Conservation (phyloP, 2,329 filamentous ascomycete genomes). For the Blastomyces gilchristii region DNA sequence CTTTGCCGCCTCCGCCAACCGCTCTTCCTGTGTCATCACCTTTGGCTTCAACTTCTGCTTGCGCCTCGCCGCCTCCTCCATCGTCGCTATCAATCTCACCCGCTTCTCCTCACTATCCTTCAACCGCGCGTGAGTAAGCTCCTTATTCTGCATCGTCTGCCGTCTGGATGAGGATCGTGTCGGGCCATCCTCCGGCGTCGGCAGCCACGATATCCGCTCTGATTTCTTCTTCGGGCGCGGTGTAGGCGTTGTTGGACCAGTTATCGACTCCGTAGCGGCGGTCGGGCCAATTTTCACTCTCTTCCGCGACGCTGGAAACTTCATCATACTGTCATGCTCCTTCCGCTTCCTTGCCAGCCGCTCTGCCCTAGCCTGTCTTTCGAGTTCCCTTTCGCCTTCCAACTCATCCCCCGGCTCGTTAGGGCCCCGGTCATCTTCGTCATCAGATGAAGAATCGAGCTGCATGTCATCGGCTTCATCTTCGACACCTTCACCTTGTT, state of each 20-base stretch:
- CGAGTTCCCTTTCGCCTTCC: slow-evolving; percentile 78
- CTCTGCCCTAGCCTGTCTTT: slow-evolving; percentile 62
- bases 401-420: slow-evolving; percentile 51
- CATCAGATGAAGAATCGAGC: slow-evolving; percentile 75
- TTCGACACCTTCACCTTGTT: slow-evolving; percentile 32
- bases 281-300: slow-evolving; percentile 55
- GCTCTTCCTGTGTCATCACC: slow-evolving; percentile 76
- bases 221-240: slow-evolving; percentile 55
- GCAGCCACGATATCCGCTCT: slow-evolving; percentile 60
- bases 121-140: slow-evolving; percentile 41
- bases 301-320: slow-evolving; percentile 48
- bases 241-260: slow-evolving; percentile 25
- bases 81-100: slow-evolving; percentile 42
- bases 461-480: slow-evolving; percentile 63
- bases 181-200: slow-evolving; percentile 51
- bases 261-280: slow-evolving; percentile 13
- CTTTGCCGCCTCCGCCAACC: slow-evolving; percentile 68
- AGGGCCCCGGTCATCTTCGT: slow-evolving; percentile 64
- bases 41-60: slow-evolving; percentile 67
- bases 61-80: slow-evolving; percentile 51
- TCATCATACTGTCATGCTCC: slow-evolving; percentile 60
- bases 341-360: slow-evolving; percentile 68
- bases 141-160: slow-evolving; percentile 57
- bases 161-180: slow-evolving; percentile 52
- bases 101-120: slow-evolving; percentile 42